Evolutionary conservation across 2,329 filamentous ascomycete genomes (phyloP), one percentile per base, ranked within the genome.

Genomic region (Tricladium varicosporioides): DNA sequence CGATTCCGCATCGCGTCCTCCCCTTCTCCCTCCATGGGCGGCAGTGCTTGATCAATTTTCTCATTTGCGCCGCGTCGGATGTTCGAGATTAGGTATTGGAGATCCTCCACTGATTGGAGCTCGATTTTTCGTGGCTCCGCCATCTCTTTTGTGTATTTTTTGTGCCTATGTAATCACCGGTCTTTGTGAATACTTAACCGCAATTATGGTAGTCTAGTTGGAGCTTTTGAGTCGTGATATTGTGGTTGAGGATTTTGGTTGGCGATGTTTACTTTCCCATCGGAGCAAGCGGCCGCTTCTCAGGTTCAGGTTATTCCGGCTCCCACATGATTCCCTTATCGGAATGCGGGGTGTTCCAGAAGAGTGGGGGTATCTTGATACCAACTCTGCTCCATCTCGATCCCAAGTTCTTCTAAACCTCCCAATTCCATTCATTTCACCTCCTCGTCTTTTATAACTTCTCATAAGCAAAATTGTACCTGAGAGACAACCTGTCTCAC

Each of bases 101-200:
- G 79, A 73, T 93, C 89, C 49, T 87, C 84, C 44, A 85, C 82
- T n/a, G 82, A 81, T 75, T 92, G 89, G 51, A 93, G 83, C 75
- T 92, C 89, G 71, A 93, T 88, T 74, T 86, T 88, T 71, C 89
- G 86, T 73, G 91, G 84, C 56, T 71, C 69, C 5, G 69, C 60
- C 70, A 72, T 71, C 18, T 46, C 45, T 5, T 15, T 32, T 13
- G 8, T 27, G 22, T 27, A 27, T 27, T 27, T 27, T 27, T 27
- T 27, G 22, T 27, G 22, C 22, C 22, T 4, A 7, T 7, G 3
- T 27, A 27, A 27, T 27, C 7, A 7, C 7, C 22, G 3, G 22
- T 27, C 22, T 27, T 7, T 27, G 22, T 27, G 22, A 7, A 27
- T 27, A 7, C 22, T 27, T 7, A 27, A 27, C 7, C 7, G 22